Base-by-base conservation (phyloP, 352 stramenopile species). In the Thalassiosira hispida region DNA sequence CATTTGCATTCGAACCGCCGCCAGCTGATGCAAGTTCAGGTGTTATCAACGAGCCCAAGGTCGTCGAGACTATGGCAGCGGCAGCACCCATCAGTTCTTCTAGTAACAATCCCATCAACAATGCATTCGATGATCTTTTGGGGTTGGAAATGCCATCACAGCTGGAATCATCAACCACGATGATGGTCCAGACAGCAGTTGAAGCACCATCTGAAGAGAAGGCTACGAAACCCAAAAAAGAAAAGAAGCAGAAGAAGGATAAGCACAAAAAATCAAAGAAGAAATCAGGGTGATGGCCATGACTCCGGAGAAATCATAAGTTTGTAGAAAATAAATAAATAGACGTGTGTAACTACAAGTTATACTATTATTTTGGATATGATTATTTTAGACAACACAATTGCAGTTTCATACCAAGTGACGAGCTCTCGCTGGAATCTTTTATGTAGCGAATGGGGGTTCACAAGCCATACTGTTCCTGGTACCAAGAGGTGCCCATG, bases 81-180 rank as follows among this genome's bases (percentile, higher is more conserved):
- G 1, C 46, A 55, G 11, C 60, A 31, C 38, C 33, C 38, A 44
- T 14, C n/a, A n/a, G n/a, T n/a, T n/a, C n/a, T 46, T 57, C 44
- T 16, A 42, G 9, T 14, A 56, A 31, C 14, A 86, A 82, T 57
- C 33, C 77, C 2, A 83, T 86, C 16, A 80, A 72, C 49, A 68
- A 35, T 65, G 77, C 80, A 57, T 90, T 90, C 74, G 84, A 86
- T 67, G 84, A 90, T 65, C 64, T 90, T 0, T 51, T 90, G 5
- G 71, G 70, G 0, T 73, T 90, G 27, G 42, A 84, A 35, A 81
- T 83, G 67, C 44, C 64, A 14, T 46, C 33, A 0, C n/a, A 42
- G 40, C 9, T 47, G 27, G 47, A 44, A 52, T 52, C 23, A 52
- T 63, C 25, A 2, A 62, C 51, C 22, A 2, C 62, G 2, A 67